Evolutionary conservation across 2,329 filamentous ascomycete genomes (phyloP).

Genomic region (Chalaropsis ovoidea): DNA sequence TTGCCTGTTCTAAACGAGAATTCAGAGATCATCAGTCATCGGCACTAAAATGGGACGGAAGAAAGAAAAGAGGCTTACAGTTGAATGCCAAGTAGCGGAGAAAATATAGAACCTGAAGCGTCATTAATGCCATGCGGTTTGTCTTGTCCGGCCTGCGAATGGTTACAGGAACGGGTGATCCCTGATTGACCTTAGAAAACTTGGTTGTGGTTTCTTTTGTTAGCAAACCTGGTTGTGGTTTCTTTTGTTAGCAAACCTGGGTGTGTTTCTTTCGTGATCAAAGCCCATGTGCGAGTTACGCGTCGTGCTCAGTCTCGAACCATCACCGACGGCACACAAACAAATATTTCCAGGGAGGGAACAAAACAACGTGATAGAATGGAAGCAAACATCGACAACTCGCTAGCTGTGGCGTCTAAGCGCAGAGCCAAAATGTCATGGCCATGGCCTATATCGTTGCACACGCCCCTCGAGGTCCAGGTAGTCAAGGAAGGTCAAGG

Average conservation of each 20-base stretch:
- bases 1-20: neutral
- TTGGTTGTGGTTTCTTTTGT: neutral
- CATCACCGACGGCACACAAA: neutral
- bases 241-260: neutral
- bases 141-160: neutral
- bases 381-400: slow-evolving; percentile 7
- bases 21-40: neutral
- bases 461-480: neutral
- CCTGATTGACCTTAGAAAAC: neutral
- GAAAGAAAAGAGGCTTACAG: neutral
- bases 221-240: neutral
- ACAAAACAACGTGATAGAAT: neutral
- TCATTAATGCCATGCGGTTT: neutral
- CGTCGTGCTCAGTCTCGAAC: neutral
- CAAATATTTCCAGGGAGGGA: neutral
- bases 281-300: neutral
- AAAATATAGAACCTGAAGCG: neutral
- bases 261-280: too few relatives aligned
- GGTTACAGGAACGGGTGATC: neutral
- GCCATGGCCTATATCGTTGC: neutral
- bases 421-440: neutral
- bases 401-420: slow-evolving; percentile 1
- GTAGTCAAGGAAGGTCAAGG: neutral
- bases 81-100: neutral
- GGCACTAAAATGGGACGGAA: neutral